Percentiles rank a stretch among this genome's conserved stretches.
Evolutionary conservation across 495 filamentous ascomycete genomes (phyloP).

Genomic region (Aspergillus incahuasiensis): DNA sequence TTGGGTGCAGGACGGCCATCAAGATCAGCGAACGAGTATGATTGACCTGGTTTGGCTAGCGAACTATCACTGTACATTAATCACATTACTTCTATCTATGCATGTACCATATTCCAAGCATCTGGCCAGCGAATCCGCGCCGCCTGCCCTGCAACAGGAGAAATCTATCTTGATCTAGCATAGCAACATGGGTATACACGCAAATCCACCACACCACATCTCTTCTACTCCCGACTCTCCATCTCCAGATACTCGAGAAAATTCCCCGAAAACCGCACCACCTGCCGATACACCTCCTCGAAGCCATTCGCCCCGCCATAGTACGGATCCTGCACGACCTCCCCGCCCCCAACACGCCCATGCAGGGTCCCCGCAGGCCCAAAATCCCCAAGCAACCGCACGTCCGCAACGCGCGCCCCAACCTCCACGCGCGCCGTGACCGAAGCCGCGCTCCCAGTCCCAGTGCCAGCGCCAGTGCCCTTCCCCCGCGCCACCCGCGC

Average conservation of each 20-base stretch:
- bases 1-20: slow-evolving; percentile 86
- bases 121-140: background rate
- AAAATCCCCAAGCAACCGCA: slow-evolving; percentile 85
- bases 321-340: slow-evolving; percentile 86
- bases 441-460: too few species aligned
- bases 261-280: slow-evolving; percentile 69
- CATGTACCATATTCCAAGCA: slow-evolving; percentile 4
- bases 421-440: slow-evolving; percentile 27
- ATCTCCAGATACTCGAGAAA: slow-evolving; percentile 55
- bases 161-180: slow-evolving; percentile 11
- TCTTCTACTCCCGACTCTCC: slow-evolving; percentile 13
- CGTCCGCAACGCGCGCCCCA: slow-evolving; percentile 40
- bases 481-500: slow-evolving; percentile 21
- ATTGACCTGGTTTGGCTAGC: slow-evolving; percentile 9
- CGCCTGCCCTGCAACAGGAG: background rate
- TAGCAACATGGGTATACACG: slow-evolving; percentile 18
- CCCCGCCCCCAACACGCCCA: slow-evolving; percentile 65
- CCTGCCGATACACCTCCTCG: slow-evolving; percentile 80
- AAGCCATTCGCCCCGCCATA: slow-evolving; percentile 84
- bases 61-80: slow-evolving; percentile 4
- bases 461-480: slow-evolving; percentile 23
- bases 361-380: slow-evolving; percentile 61
- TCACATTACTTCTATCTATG: too few species aligned
- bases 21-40: slow-evolving; percentile 85
- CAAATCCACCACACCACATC: background rate